Evolutionary conservation across 2,329 filamentous ascomycete genomes (phyloP), one percentile per base, ranked within the genome.

Genomic region (Aspergillus ochraceoroseus): DNA sequence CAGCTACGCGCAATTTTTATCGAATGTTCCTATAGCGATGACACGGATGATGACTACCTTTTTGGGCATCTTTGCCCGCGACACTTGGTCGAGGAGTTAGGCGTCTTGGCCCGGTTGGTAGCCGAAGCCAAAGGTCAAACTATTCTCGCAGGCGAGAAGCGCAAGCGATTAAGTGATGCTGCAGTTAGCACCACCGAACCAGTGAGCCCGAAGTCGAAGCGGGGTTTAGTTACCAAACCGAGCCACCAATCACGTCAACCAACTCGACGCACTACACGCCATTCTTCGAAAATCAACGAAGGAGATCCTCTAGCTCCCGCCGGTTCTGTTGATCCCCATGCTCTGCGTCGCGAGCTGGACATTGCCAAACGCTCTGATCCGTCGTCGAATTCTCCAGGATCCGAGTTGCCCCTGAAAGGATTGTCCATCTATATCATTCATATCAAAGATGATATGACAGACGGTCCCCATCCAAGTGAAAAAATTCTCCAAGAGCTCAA

Each of bases 11-110:
- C 83, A 7, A 84, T 98, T 8, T 90, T 96, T 58, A 94, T 98
- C 53, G 92, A 98, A 70, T 96, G 90, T 64, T 94, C 87, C 47
- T 98, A 90, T 62, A 85, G 87, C 46, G 83, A 95, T 61, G 77
- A 78, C 5, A 83, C 88, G 55, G 74, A 79, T 14, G 82, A 92
- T 45, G 81, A 84, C 34, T 77, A 82, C 0, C 73, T 98, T 0
- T 98, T 88, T 51, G 92, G 92, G 0, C 92, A 98, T 55, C 71
- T 98, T 9, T 86, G 87, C 25, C 92, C 92, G 0, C 74, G 80
- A 0, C 92, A 87, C 60, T 67, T 98, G 8, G 79, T 90, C 15
- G 77, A 84, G 31, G 92, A 98, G 64, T 71, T 98, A 43, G 72
- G 72, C 22, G 74, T 69, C 0, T 73, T 98, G 2, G 89, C 87